phyloP scores from a whole-genome alignment of 1,139 yeast genomes.

The Debaryomyces fabryi region DNA sequence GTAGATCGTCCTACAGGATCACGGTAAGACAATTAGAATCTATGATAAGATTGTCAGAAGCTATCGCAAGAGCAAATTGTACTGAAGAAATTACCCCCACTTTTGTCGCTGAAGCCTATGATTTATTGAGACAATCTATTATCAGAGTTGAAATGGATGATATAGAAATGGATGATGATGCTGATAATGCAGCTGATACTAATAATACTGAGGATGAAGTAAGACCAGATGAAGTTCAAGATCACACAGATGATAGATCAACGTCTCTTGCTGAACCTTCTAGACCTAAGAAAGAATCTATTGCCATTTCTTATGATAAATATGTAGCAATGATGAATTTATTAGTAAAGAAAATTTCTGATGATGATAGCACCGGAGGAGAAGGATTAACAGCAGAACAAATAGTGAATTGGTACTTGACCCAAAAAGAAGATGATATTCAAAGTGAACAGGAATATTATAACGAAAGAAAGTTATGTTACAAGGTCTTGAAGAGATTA shows the following conservation, averaged over 20 bases:
- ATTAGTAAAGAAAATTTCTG: slow-evolving; percentile 70
- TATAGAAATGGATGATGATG: slow-evolving; percentile 78
- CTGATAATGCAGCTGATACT: slow-evolving; percentile 29
- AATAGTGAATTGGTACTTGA: slow-evolving; percentile 79
- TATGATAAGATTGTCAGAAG: slow-evolving; percentile 91
- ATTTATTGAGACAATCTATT: slow-evolving; percentile 84
- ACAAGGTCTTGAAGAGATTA: slow-evolving; percentile 79
- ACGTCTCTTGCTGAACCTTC: slow-evolving; percentile 10
- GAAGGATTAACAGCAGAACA: slow-evolving; percentile 73
- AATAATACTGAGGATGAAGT: slow-evolving; percentile 15
- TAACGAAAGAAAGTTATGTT: slow-evolving; percentile 69
- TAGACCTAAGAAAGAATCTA: slow-evolving; percentile 19
- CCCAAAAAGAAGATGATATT: slow-evolving; percentile 72
- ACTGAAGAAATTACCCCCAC: slow-evolving; percentile 84
- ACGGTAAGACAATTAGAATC: slow-evolving; percentile 97
- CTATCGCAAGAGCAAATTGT: slow-evolving; percentile 96
- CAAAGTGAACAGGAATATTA: slow-evolving; percentile 72
- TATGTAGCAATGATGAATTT: slow-evolving; percentile 83
- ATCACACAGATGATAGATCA: slow-evolving; percentile 11
- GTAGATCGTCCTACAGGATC: slow-evolving; percentile 85
- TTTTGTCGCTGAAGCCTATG: slow-evolving; percentile 93
- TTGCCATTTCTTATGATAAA: slow-evolving; percentile 79
- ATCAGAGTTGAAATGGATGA: slow-evolving; percentile 96
- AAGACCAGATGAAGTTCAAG: slow-evolving; percentile 14
- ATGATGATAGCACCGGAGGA: slow-evolving; percentile 53